A percentile compares a stretch with the other conserved stretches of the same genome.
Conservation (phyloP, 2,329 filamentous ascomycete species). For the Cytospora chrysosperma region DNA sequence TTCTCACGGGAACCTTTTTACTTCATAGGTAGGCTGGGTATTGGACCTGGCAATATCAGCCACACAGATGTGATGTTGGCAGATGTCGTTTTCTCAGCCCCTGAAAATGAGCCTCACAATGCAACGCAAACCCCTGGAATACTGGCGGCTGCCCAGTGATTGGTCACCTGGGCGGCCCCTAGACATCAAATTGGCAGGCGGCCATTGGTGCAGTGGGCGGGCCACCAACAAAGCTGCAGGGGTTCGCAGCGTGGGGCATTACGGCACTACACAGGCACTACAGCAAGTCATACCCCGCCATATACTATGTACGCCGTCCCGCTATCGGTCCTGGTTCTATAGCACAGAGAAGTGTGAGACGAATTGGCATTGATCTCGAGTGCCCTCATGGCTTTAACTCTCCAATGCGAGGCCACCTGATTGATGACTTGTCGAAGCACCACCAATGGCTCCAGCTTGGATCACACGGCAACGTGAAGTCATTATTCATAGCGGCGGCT, state of each 20-base stretch:
- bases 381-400: background rate
- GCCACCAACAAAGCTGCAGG: too few species aligned
- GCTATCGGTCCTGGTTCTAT: constrained; percentile 14
- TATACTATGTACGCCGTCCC: too few species aligned
- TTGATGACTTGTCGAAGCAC: background rate
- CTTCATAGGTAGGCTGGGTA: background rate
- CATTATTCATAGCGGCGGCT: constrained; percentile 25
- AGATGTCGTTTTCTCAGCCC: background rate
- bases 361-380: background rate
- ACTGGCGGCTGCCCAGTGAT: background rate
- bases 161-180: background rate
- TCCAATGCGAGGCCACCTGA: background rate
- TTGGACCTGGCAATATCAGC: background rate
- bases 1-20: constrained; percentile 2
- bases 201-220: constrained; percentile 3
- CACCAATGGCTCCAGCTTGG: constrained; percentile 8
- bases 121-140: background rate
- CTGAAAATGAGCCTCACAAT: constrained; percentile 1
- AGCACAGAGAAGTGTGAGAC: background rate
- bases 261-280: too few species aligned
- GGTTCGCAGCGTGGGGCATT: constrained; percentile 7
- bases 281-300: constrained; percentile 14
- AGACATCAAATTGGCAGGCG: constrained; percentile 6
- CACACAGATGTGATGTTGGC: background rate
- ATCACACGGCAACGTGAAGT: constrained; percentile 9